These are phyloP conservation scores for Ceratocystis smalleyi DNA, from an alignment of 2,329 filamentous ascomycete genomes.

Conservation along the genomic window DNA sequence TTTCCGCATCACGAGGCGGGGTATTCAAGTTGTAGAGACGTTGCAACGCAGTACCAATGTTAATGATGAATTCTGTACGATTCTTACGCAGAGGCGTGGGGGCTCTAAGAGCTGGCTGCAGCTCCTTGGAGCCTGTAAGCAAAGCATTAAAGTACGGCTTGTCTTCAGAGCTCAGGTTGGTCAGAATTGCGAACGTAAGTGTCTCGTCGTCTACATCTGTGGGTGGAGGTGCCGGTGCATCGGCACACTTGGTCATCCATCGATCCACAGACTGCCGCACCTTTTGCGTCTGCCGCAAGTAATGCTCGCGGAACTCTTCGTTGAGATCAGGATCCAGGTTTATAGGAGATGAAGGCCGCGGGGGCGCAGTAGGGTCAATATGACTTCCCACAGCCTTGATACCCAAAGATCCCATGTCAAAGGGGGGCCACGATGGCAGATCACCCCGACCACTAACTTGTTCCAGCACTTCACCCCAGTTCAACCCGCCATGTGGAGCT, in stretches of 20 bases:
- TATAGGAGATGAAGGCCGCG: constrained; percentile 43
- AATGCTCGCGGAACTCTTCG: constrained; percentile 84
- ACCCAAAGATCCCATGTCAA: constrained; percentile 52
- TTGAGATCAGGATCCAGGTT: constrained; percentile 87
- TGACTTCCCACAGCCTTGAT: constrained; percentile 44
- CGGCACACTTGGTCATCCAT: constrained; percentile 71
- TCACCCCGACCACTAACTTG: constrained; percentile 79
- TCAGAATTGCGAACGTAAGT: constrained; percentile 81
- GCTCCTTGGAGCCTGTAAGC: constrained; percentile 43
- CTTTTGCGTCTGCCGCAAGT: constrained; percentile 80
- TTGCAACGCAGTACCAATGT: constrained; percentile 64
- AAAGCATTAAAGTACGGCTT: constrained; percentile 71
- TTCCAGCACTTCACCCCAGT: constrained; percentile 92
- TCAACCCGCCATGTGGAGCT: constrained; percentile 56
- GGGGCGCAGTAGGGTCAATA: constrained; percentile 42
- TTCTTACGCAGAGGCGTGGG: constrained; percentile 53
- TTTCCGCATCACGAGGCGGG: constrained; percentile 69
- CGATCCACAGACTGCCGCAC: constrained; percentile 80
- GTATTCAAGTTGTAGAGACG: constrained; percentile 63
- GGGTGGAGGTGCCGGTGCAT: constrained; percentile 57
- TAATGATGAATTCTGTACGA: constrained; percentile 58
- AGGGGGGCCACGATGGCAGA: constrained; percentile 76
- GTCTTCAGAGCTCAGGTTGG: constrained; percentile 61
- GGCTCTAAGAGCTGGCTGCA: constrained; percentile 43
- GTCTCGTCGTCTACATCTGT: constrained; percentile 92